Evolutionary conservation across 257 asterid genomes (phyloP), one percentile per base, ranked within the genome.

Genomic region (Nicotiana obtusifolia): DNA sequence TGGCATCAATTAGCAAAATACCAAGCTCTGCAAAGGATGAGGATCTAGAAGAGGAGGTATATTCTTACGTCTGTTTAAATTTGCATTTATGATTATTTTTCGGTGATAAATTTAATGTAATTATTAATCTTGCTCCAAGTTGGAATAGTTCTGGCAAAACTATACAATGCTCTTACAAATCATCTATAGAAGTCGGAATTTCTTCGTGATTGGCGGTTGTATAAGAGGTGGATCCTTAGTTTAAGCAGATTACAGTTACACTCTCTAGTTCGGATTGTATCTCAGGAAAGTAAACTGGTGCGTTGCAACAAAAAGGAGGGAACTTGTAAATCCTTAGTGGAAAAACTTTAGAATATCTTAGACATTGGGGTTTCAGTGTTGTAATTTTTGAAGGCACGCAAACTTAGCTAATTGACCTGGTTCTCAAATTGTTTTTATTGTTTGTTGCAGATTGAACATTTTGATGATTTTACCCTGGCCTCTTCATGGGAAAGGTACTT

Each of bases 401-500:
- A 35, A 41, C 9, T 41, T 2, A 41, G 10, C 47, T 41, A 41
- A 7, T 41, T 41, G 47, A 41, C 47, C 47, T 41, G 10, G 47
- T 41, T 41, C 10, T 49, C 20, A 47, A 47, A 11, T 26, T 31
- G 19, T 49, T 64, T 65, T 49, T 11, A 54, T 57, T 31, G 37
- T 80, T 80, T 28, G n/a, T 11, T 88, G 90, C 97, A 94, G 97
- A 81, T 94, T 86, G 93, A 91, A 85, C 93, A 88, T 88, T 94
- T 94, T 87, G 94, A 94, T 85, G 97, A 94, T 87, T 94, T 94
- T 85, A 94, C 98, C 56, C 87, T 94, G 64, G 97, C 98, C 17
- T 94, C 97, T 28, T 90, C 97, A 4, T 93, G 98, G 98, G 98
- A 94, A 87, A 94, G 97, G 98, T 92, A 86, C 10, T 52, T 19